Evolutionary conservation across 495 filamentous ascomycete genomes (phyloP).

Genomic region (Emericellopsis terricola): DNA sequence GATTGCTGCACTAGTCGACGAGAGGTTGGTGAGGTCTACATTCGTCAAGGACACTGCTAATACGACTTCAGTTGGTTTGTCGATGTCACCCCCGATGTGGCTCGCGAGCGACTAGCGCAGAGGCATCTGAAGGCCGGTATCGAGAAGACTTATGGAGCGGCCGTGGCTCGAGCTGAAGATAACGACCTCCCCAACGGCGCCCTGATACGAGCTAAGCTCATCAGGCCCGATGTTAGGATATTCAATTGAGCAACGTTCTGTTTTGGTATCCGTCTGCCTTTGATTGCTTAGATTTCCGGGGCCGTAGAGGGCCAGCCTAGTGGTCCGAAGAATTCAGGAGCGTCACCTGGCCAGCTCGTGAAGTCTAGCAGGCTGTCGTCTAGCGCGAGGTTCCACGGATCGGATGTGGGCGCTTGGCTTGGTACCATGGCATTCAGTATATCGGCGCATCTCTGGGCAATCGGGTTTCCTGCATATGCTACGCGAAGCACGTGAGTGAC

Average conservation of each 20-base stretch:
- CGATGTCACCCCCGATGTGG: constrained; percentile 3
- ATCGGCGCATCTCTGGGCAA: constrained; percentile 1
- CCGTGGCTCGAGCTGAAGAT: constrained; percentile 2
- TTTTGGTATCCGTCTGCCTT: too few species aligned
- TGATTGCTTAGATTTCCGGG: too few species aligned
- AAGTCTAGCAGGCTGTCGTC: background rate
- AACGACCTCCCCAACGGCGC: constrained; percentile 5
- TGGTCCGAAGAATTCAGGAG: background rate
- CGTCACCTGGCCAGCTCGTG: background rate
- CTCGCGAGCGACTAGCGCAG: constrained; percentile 1
- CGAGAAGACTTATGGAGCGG: constrained; percentile 4
- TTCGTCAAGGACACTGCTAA: background rate
- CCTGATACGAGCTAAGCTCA: constrained; percentile 1
- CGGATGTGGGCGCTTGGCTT: background rate
- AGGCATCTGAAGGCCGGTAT: constrained; percentile 5
- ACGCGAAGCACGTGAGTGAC: background rate
- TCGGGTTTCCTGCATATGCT: background rate
- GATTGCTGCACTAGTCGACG: constrained; percentile 4
- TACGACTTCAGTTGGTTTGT: constrained; percentile 3
- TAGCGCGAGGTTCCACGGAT: background rate
- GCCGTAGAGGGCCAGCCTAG: too few species aligned
- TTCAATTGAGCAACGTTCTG: background rate
- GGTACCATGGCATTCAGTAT: background rate
- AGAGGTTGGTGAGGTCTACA: background rate
- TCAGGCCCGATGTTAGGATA: background rate